Evolutionary conservation across 2,329 filamentous ascomycete genomes (phyloP), one percentile per base, ranked within the genome.

Genomic region (Pseudocercospora cruenta): DNA sequence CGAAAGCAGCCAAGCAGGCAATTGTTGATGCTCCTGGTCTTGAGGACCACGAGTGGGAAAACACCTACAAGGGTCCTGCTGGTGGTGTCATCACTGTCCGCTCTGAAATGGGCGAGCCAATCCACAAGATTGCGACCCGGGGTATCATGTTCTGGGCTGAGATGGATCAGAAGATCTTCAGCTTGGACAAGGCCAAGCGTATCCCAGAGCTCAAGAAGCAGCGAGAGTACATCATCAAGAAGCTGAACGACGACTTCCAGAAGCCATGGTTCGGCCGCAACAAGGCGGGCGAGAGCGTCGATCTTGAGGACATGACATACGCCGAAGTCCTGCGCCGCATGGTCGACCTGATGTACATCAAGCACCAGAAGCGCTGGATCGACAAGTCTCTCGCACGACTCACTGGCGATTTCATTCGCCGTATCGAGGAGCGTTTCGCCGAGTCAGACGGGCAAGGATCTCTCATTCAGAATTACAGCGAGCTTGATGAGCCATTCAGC

Each of bases 61-160:
- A 94, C 82, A 96, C 93, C 4, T 97, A 97, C 84, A 93, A 94
- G 82, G 92, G 92, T 19, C 86, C 93, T 26, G 91, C 94, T 64
- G 95, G 95, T 74, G 95, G 95, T 78, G 89, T 99, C 69, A 94
- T 99, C 74, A 99, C 95, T 28, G 95, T 99, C 58, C 89, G 93
- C 70, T 99, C 95, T 1, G 95, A 99, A 82, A 99, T 99, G 96
- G 96, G 95, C 54, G 95, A 99, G 84, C 96, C 95, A 5, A 99
- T 99, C 69, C 95, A 99, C 85, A 99, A 99, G 84, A 88, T 99
- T 66, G 96, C 95, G 16, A 99, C 95, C 58, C 91, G 96, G 66
- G 95, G 95, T 86, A 94, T 99, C 57, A 85, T 88, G 62, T 97
- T 99, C 85, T 99, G 95, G 95, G 90, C 93, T 58, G 96, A 99